Percentiles rank a stretch among this genome's conserved stretches.
Evolutionary conservation across 75 land plant species (phyloP).

Genomic region (Ceratopteris richardii): DNA sequence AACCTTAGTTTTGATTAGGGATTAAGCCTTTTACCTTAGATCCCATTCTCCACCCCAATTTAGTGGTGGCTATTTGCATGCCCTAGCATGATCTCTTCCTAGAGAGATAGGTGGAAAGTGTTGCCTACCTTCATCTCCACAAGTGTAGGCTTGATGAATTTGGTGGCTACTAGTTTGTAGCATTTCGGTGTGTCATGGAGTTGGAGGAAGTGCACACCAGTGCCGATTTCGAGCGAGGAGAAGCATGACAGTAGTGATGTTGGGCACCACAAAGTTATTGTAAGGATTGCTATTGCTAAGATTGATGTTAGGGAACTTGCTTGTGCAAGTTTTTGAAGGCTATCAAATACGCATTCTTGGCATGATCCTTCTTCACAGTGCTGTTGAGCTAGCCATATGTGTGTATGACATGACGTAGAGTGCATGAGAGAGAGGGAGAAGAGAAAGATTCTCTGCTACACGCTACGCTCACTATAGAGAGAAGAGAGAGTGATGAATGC

Average conservation of each 20-base stretch:
- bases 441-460: too few species aligned
- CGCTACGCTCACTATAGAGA: too few species aligned
- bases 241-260: slow-evolving; percentile 54
- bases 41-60: slow-evolving; percentile 76
- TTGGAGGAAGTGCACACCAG: slow-evolving; percentile 88
- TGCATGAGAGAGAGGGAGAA: too few species aligned
- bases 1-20: too few species aligned
- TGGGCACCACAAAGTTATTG: slow-evolving; percentile 49
- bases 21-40: too few species aligned
- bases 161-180: slow-evolving; percentile 85
- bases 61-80: slow-evolving; percentile 86
- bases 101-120: slow-evolving; percentile 17
- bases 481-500: too few species aligned
- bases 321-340: slow-evolving; percentile 33
- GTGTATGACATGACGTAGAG: slow-evolving; percentile 56
- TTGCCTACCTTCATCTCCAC: slow-evolving; percentile 51
- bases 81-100: slow-evolving; percentile 69
- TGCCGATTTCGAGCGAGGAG: slow-evolving; percentile 75
- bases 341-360: slow-evolving; percentile 72
- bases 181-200: slow-evolving; percentile 84
- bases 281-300: too few species aligned
- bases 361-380: too few species aligned
- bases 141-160: slow-evolving; percentile 73
- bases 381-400: slow-evolving; percentile 77
- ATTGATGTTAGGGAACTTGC: slow-evolving; percentile 51